These are phyloP conservation scores for Ramaria sp. DNA, from an alignment of 768 basidiomycete species.

Conservation along the genomic window DNA sequence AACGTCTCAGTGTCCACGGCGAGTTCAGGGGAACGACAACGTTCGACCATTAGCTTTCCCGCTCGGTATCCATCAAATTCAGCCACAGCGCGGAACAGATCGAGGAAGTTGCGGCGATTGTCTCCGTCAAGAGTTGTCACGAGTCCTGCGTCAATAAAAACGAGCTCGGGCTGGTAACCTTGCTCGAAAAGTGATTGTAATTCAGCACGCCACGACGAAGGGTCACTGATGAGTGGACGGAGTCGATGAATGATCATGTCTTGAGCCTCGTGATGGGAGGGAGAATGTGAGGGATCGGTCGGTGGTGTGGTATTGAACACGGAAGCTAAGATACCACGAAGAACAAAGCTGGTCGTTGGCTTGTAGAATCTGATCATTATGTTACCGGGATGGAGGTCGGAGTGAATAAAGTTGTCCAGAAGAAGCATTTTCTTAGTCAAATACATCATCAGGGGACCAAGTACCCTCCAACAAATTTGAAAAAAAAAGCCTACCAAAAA, in stretches of 20 bases:
- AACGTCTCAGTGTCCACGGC: constrained; percentile 91
- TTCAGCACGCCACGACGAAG: constrained; percentile 58
- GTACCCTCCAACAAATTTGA: neutral
- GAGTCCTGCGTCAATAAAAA: constrained; percentile 94
- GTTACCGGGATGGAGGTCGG: constrained; percentile 87
- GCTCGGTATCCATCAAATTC: constrained; percentile 95
- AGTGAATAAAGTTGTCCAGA: constrained; percentile 94
- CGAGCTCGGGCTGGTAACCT: constrained; percentile 88
- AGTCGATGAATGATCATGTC: constrained; percentile 61
- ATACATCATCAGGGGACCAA: constrained; percentile 6
- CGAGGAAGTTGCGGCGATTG: constrained; percentile 91
- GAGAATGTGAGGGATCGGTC: constrained; percentile 1
- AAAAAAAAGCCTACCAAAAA: constrained; percentile 58
- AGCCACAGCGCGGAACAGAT: constrained; percentile 91
- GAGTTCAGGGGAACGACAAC: constrained; percentile 83
- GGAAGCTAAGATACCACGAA: constrained; percentile 47
- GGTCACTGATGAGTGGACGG: constrained; percentile 43
- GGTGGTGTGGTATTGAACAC: constrained; percentile 29
- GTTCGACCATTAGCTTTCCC: constrained; percentile 92
- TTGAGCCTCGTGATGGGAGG: constrained; percentile 13
- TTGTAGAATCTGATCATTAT: constrained; percentile 97
- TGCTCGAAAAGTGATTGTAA: constrained; percentile 47
- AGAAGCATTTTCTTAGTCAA: constrained; percentile 89
- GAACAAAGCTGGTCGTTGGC: constrained; percentile 53
- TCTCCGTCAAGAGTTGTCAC: constrained; percentile 73